phyloP scores from a whole-genome alignment of 78 protist genomes.

The Dictyostelium intermedium region DNA sequence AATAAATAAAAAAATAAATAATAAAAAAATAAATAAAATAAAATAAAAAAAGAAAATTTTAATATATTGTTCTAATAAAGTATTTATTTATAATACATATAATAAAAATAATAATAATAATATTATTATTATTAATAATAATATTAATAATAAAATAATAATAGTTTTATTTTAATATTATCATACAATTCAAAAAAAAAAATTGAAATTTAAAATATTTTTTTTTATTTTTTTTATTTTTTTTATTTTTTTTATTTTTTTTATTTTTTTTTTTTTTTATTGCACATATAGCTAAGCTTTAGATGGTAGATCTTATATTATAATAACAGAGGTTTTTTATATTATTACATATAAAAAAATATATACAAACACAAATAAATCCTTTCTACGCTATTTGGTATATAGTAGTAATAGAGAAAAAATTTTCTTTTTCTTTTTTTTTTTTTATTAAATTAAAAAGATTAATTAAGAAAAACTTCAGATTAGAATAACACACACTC shows the following conservation, averaged over 20 bases:
- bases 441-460: neutral
- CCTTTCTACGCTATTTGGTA: neutral
- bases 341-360: neutral
- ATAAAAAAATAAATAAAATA: neutral
- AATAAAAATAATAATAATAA: neutral
- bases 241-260: neutral
- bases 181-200: too few species aligned
- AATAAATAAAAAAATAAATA: too few species aligned
- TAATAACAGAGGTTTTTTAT: neutral
- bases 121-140: too few species aligned
- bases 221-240: neutral
- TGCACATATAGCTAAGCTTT: neutral
- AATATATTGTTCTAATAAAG: too few species aligned
- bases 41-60: neutral
- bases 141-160: too few species aligned
- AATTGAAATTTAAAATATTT: neutral
- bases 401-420: neutral
- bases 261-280: neutral
- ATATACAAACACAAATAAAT: neutral
- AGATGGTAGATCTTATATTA: neutral
- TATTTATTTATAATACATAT: too few species aligned
- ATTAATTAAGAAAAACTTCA: neutral
- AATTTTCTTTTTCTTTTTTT: neutral
- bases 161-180: too few species aligned
- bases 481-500: neutral